phyloP scores from a whole-genome alignment of 371 early-diverging fungal genomes.

The Haplosporangium sp. region DNA sequence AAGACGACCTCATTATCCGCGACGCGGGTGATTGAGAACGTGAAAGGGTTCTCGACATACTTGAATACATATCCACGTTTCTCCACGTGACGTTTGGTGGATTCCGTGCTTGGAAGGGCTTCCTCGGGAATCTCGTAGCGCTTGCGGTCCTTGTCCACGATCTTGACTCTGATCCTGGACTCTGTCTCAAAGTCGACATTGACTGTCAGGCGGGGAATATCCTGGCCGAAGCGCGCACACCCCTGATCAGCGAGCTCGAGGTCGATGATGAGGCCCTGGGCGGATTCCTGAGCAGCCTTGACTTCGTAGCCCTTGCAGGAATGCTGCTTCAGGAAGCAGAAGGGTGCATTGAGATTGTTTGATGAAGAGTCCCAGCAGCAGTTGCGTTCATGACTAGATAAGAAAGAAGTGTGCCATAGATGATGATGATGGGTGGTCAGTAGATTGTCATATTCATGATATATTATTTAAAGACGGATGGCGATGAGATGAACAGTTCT shows the following conservation, averaged over 20 bases:
- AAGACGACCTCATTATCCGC: conserved; percentile 62
- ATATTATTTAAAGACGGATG: too few species aligned
- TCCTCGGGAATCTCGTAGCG: conserved; percentile 68
- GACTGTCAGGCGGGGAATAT: conserved; percentile 57
- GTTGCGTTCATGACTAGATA: conserved; percentile 21
- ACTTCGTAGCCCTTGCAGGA: conserved; percentile 42
- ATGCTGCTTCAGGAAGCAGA: conserved; percentile 46
- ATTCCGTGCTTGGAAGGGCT: conserved; percentile 56
- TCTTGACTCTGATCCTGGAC: conserved; percentile 64
- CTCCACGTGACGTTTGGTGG: conserved; percentile 24
- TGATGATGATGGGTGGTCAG: neutral
- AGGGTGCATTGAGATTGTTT: conserved; percentile 44
- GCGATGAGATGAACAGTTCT: too few species aligned
- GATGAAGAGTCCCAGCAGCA: conserved; percentile 50
- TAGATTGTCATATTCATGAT: too few species aligned
- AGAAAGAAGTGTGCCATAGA: neutral
- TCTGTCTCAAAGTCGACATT: conserved; percentile 64
- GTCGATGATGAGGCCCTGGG: conserved; percentile 15
- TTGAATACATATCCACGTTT: conserved; percentile 58
- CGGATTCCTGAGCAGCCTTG: conserved; percentile 16
- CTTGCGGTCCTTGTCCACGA: conserved; percentile 59
- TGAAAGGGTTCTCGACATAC: conserved; percentile 62
- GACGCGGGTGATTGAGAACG: conserved; percentile 66
- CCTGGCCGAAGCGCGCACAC: conserved; percentile 58
- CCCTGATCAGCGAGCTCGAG: conserved; percentile 28